Percentiles rank a stretch among this genome's conserved stretches.
phyloP scores from a whole-genome alignment of 2,329 filamentous ascomycete species.

The Penicillium sp. region DNA sequence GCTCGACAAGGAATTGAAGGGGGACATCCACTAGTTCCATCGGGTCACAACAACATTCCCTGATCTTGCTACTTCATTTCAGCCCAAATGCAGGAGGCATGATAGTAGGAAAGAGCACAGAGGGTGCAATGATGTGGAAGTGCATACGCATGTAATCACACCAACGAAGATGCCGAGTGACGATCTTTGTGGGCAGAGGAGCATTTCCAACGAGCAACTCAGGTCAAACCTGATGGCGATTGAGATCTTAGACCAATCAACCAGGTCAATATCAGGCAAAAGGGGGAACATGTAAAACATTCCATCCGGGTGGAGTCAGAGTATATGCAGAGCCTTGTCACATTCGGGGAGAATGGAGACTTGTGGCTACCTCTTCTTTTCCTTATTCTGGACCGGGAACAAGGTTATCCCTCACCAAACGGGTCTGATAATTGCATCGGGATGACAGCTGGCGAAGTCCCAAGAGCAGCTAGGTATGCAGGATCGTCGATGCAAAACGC shows the following conservation, averaged over 20 bases:
- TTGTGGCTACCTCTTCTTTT: too few species aligned
- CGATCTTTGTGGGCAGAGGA: constrained; percentile 6
- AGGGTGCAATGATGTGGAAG: constrained; percentile 8
- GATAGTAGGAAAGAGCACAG: constrained; percentile 3
- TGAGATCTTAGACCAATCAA: constrained; percentile 17
- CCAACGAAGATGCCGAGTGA: constrained; percentile 15
- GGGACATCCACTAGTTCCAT: constrained; percentile 10
- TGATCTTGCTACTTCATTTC: constrained; percentile 3
- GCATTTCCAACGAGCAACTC: constrained; percentile 11
- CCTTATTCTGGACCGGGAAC: constrained; percentile 18
- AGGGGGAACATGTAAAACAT: constrained; percentile 8
- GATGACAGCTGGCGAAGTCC: constrained; percentile 34
- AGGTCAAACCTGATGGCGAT: constrained; percentile 17
- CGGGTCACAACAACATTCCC: constrained; percentile 21
- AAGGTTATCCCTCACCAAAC: constrained; percentile 23
- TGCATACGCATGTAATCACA: constrained; percentile 22
- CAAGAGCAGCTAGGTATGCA: constrained; percentile 29
- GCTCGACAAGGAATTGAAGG: constrained; percentile 14
- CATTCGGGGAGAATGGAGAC: constrained; percentile 19
- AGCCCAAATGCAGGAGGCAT: constrained; percentile 13
- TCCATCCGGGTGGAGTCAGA: constrained; percentile 15
- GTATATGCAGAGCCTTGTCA: constrained; percentile 16
- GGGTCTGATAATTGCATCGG: constrained; percentile 27
- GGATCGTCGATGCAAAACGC: constrained; percentile 29
- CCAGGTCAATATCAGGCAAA: constrained; percentile 6